Evolutionary conservation across 1,139 yeast species (phyloP).

Genomic region (Pneumocystis oryctolagi): DNA sequence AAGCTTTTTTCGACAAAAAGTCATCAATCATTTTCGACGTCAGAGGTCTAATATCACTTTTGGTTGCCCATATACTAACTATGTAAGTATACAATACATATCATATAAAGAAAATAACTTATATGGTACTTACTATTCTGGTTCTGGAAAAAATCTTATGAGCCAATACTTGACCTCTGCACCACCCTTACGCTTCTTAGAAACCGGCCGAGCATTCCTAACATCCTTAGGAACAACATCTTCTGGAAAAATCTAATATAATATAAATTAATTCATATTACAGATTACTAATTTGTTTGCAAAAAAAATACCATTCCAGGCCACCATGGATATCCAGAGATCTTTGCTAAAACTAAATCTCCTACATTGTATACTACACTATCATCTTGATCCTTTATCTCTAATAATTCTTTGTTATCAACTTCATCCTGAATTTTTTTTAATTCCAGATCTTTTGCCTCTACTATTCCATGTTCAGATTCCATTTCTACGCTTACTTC

Average conservation of each 20-base stretch:
- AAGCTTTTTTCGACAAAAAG: neutral
- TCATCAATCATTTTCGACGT: neutral
- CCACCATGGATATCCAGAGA: conserved; percentile 12
- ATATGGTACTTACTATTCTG: neutral
- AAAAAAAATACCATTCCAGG: conserved; percentile 8
- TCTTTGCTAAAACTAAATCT: conserved; percentile 7
- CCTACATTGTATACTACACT: conserved; percentile 4
- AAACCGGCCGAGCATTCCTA: neutral
- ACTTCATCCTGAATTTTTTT: neutral
- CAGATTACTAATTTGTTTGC: neutral
- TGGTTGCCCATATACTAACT: neutral
- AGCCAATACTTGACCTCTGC: neutral
- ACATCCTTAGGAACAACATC: neutral
- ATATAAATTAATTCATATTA: neutral
- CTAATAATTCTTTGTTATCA: neutral
- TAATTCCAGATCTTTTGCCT: neutral
- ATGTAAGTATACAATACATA: neutral
- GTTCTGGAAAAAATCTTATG: neutral
- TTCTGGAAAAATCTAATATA: neutral
- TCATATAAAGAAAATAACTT: neutral
- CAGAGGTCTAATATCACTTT: neutral
- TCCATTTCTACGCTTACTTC: neutral
- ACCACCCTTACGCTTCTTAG: neutral
- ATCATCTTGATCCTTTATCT: neutral
- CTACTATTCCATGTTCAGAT: neutral